Evolutionary conservation across 2,329 filamentous ascomycete genomes (phyloP), one percentile per base, ranked within the genome.

Genomic region (Penicillium hesseltinei): DNA sequence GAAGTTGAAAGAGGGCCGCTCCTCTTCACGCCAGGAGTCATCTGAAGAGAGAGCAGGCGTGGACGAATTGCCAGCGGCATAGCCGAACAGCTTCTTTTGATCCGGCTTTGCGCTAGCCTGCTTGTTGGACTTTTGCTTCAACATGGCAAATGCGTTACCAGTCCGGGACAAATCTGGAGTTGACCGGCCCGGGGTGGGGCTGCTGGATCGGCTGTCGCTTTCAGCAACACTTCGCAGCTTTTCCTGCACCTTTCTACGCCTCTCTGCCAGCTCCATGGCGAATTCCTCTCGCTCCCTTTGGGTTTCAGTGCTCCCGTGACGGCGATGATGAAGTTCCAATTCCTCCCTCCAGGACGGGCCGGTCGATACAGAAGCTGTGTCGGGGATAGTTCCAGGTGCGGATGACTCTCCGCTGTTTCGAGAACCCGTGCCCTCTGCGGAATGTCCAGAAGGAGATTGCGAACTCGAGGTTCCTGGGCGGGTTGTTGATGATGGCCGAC

Each of bases 301-400:
- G 3, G 79, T 81, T 59, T 81, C 79, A 2, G 77, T 77, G 60
- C 79, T 81, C 15, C 70, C 75, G 19, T 71, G 72, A 29, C 78
- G 75, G 27, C 74, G 70, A 56, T 80, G 78, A 27, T 70, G 70
- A n/a, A 64, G 57, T 31, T 70, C 62, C 13, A 81, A 62, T 54
- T 84, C 81, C 7, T 80, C 74, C 60, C 82, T 78, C 81, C 80
- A 83, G 7, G 75, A 63, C 5, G 69, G 54, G 2, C 60, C 59
- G 33, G 68, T 65, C 25, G 59, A 45, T 23, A 40, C 39, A 15
- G 56, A 44, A 47, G 45, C 19, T 38, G 19, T 27, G 13, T 47
- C 52, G 27, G 45, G 23, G 25, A 40, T 21, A 39, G 56, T 38
- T 8, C 54, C 42, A 51, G 51, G 23, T 27, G 57, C 42, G 21